Evolutionary conservation across 176 grass and related monocot genomes (phyloP).

Genomic region (Phragmites australis): DNA sequence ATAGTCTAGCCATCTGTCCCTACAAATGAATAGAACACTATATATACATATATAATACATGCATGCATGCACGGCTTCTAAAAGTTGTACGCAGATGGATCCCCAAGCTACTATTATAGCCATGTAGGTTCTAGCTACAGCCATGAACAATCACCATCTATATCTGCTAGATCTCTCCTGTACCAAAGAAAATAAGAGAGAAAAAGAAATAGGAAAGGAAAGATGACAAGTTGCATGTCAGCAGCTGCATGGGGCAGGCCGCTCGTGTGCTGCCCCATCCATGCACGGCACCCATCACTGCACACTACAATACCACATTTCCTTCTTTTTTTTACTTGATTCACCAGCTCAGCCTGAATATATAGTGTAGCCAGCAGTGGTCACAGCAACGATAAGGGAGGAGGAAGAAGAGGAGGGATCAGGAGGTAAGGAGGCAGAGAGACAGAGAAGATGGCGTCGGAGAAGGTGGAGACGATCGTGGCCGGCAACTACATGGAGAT

Average conservation of each 20-base stretch:
- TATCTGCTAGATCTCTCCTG: background rate
- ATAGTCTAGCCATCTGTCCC: background rate
- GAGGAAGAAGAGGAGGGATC: background rate
- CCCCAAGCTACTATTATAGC: background rate
- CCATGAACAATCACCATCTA: constrained; percentile 18
- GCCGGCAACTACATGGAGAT: constrained; percentile 96
- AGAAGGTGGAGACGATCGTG: constrained; percentile 97
- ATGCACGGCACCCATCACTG: constrained; percentile 46
- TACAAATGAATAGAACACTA: background rate
- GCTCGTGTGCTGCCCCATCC: constrained; percentile 68
- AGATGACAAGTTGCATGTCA: constrained; percentile 2
- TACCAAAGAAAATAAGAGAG: background rate
- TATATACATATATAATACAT: background rate
- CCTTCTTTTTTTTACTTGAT: background rate
- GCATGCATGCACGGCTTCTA: background rate
- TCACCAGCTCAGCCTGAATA: constrained; percentile 26
- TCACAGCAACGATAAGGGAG: background rate
- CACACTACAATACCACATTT: background rate
- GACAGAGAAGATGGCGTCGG: constrained; percentile 60
- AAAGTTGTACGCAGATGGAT: background rate
- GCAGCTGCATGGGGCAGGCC: constrained; percentile 50
- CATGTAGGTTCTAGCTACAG: background rate
- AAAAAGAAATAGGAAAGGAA: background rate
- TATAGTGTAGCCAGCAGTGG: background rate
- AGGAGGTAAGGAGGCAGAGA: too few species aligned